phyloP scores from a whole-genome alignment of 306 rosid species.

The Senna siamea region DNA sequence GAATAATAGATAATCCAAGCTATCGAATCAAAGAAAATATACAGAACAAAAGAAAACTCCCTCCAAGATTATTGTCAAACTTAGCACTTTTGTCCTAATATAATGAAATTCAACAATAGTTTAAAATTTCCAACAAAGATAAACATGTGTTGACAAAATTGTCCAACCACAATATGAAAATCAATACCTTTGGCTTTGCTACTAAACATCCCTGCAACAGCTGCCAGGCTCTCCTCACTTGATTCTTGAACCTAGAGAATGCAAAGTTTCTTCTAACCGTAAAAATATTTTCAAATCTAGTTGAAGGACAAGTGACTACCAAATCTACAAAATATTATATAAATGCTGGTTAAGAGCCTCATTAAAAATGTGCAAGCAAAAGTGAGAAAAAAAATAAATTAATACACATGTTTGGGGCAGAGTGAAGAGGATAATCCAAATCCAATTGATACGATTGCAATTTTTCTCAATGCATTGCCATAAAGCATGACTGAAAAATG shows the following conservation, averaged over 20 bases:
- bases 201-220: constrained; percentile 99
- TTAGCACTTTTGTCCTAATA: constrained; percentile 8
- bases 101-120: constrained; percentile 11
- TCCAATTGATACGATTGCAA: constrained; percentile 22
- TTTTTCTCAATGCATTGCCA: constrained; percentile 30
- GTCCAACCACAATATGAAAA: constrained; percentile 30
- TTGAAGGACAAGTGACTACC: constrained; percentile 9
- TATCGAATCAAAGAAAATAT: neutral
- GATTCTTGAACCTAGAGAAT: constrained; percentile 76
- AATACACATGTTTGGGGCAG: neutral
- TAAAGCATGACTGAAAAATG: constrained; percentile 10
- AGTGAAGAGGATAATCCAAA: constrained; percentile 12
- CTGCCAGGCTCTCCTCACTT: constrained; percentile 95
- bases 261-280: constrained; percentile 36
- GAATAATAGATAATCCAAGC: neutral
- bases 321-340: constrained; percentile 14
- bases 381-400: neutral
- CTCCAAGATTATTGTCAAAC: constrained; percentile 14
- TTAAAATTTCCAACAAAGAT: constrained; percentile 22
- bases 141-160: constrained; percentile 6
- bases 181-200: constrained; percentile 98
- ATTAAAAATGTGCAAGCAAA: constrained; percentile 5
- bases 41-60: constrained; percentile 22
- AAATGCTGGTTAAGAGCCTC: constrained; percentile 23
- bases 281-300: constrained; percentile 21